Percentiles rank a stretch among this genome's conserved stretches.
Conservation (phyloP, 2,329 filamentous ascomycete genomes). For the Trichoderma atroviride region DNA sequence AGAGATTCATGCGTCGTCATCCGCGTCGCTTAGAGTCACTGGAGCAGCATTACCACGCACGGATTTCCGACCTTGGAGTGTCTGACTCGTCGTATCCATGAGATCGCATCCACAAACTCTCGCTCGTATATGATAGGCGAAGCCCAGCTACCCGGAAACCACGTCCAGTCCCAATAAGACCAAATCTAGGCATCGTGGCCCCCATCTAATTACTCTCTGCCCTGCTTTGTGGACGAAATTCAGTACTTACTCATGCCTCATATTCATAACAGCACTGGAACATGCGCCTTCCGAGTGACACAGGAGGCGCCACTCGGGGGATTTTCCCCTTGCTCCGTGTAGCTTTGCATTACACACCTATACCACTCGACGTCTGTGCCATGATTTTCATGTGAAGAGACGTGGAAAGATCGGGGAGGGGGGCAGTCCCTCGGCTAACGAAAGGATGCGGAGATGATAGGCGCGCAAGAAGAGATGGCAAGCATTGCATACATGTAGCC, state of each 20-base stretch:
- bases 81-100: background rate
- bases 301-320: background rate
- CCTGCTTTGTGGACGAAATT: background rate
- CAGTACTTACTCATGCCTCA: background rate
- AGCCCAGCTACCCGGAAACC: constrained; percentile 16
- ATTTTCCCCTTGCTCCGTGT: background rate
- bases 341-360: constrained; percentile 10
- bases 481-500: background rate
- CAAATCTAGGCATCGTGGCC: background rate
- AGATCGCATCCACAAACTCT: background rate
- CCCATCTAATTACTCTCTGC: background rate
- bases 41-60: background rate
- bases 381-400: background rate
- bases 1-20: background rate
- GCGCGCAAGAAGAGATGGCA: background rate
- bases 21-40: background rate
- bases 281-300: background rate
- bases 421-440: background rate
- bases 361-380: background rate
- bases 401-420: background rate
- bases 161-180: background rate
- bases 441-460: background rate
- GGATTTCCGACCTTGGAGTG: background rate
- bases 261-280: background rate
- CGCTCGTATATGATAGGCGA: background rate